Percentiles rank a stretch among this genome's conserved stretches.
phyloP scores from a whole-genome alignment of 2,329 filamentous ascomycete species.

The Ophiostoma himal-ulmi region DNA sequence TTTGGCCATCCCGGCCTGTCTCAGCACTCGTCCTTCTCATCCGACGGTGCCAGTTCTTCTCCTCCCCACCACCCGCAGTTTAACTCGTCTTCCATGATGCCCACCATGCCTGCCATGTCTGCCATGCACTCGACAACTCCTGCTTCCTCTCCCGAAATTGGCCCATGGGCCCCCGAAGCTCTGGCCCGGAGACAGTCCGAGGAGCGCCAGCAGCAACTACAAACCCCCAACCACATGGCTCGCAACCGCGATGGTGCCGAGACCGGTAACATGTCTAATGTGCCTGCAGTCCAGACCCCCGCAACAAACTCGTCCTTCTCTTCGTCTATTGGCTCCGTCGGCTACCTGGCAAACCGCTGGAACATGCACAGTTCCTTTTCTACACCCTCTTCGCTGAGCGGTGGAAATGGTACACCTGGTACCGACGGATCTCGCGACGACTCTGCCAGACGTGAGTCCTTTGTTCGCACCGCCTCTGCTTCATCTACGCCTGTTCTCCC shows the following conservation, averaged over 20 bases:
- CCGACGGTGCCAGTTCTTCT: slow-evolving; percentile 23
- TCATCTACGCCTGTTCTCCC: slow-evolving; percentile 29
- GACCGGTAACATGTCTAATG: not conserved
- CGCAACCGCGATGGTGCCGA: not conserved
- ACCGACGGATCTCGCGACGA: slow-evolving; percentile 33
- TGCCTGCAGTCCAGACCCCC: not conserved
- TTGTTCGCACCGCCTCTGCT: slow-evolving; percentile 37
- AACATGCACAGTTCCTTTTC: slow-evolving; percentile 49
- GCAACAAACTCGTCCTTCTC: slow-evolving; percentile 24
- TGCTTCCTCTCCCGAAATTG: slow-evolving; percentile 27
- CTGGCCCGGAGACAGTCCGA: slow-evolving; percentile 22
- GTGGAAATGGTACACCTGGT: slow-evolving; percentile 28
- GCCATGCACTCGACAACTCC: slow-evolving; percentile 26
- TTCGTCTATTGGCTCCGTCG: slow-evolving; percentile 32
- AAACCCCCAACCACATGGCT: not conserved
- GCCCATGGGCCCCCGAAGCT: slow-evolving; percentile 26
- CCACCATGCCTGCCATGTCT: not conserved
- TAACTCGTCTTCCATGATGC: slow-evolving; percentile 19
- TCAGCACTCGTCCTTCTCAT: slow-evolving; percentile 24
- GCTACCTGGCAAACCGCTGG: slow-evolving; percentile 54
- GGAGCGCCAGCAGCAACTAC: slow-evolving; percentile 17
- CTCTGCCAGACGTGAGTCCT: slow-evolving; percentile 43
- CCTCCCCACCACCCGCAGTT: slow-evolving; percentile 23
- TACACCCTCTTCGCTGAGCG: slow-evolving; percentile 41
- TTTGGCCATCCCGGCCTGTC: slow-evolving; percentile 24